Evolutionary conservation across 257 asterid genomes (phyloP).

Genomic region (Nicotiana undulata): DNA sequence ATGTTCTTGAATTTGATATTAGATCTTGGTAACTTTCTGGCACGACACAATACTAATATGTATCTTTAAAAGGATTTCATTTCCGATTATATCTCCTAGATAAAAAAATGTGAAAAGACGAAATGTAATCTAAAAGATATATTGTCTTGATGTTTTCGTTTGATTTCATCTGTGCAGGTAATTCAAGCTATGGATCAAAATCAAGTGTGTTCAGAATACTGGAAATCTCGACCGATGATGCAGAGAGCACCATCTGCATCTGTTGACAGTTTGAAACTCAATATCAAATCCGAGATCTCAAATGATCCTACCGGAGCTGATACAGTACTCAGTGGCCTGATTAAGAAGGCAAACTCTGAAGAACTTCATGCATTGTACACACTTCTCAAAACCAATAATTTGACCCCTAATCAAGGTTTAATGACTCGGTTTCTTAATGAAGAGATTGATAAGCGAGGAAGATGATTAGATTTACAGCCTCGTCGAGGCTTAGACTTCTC

Average conservation of each 20-base stretch:
- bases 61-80: background rate
- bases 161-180: constrained; percentile 31
- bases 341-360: constrained; percentile 61
- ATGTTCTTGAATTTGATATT: background rate
- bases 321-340: constrained; percentile 40
- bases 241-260: constrained; percentile 48
- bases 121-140: background rate
- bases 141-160: background rate
- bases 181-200: constrained; percentile 77
- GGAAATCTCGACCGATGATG: constrained; percentile 86
- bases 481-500: constrained; percentile 10
- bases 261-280: constrained; percentile 12
- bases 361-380: constrained; percentile 62
- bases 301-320: constrained; percentile 27
- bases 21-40: background rate
- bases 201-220: constrained; percentile 55
- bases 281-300: constrained; percentile 34
- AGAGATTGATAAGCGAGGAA: constrained; percentile 45
- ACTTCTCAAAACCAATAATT: constrained; percentile 30
- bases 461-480: constrained; percentile 20
- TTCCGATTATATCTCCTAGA: background rate
- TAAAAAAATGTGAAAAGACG: background rate
- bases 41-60: background rate
- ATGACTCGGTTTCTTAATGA: constrained; percentile 50
- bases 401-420: constrained; percentile 34